A percentile compares a stretch with the other conserved stretches of the same genome.
phyloP scores from a whole-genome alignment of 805 yeast species.

The Candida xiaguanensis region DNA sequence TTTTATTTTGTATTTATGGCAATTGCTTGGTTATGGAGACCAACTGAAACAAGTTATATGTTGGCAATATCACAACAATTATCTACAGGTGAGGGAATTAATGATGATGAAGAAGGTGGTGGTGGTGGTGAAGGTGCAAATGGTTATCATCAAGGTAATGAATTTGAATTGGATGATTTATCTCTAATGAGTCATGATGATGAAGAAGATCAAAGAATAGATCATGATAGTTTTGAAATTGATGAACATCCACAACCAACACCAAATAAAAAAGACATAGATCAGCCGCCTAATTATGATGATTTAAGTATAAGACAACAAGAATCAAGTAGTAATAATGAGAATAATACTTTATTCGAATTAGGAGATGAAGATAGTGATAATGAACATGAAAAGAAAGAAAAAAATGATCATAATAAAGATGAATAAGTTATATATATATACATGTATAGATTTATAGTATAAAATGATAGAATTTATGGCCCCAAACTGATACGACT shows the following conservation, averaged over 20 bases:
- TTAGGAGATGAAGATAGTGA: conserved; percentile 36
- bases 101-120: conserved; percentile 34
- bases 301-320: conserved; percentile 11
- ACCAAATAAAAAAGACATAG: conserved; percentile 10
- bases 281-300: conserved; percentile 32
- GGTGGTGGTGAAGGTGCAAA: conserved; percentile 20
- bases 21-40: conserved; percentile 93
- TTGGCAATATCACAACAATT: conserved; percentile 92
- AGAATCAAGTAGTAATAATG: background rate
- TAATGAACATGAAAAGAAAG: conserved; percentile 25
- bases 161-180: conserved; percentile 57
- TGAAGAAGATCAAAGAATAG: conserved; percentile 24
- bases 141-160: conserved; percentile 39
- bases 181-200: conserved; percentile 50
- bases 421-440: background rate
- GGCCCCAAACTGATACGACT: too few species aligned
- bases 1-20: conserved; percentile 81
- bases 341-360: conserved; percentile 35
- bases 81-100: conserved; percentile 60
- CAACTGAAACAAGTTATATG: conserved; percentile 92
- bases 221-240: conserved; percentile 38
- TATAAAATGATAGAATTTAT: too few species aligned
- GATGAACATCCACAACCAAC: conserved; percentile 15
- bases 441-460: too few species aligned
- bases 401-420: conserved; percentile 10